phyloP scores from a whole-genome alignment of 2,329 filamentous ascomycete species.

The Epichloe festucae region DNA sequence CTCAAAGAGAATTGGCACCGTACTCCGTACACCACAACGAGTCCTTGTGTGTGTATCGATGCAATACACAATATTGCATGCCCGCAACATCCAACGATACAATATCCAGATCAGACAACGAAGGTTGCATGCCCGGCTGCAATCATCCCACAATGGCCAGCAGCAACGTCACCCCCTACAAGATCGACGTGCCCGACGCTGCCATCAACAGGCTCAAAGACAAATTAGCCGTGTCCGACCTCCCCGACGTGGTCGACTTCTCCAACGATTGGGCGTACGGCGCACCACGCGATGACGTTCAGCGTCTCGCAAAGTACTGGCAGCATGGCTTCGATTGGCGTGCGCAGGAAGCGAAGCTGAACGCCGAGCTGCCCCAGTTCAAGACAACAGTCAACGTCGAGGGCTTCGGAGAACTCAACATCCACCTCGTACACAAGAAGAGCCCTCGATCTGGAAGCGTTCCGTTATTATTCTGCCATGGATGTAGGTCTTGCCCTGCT shows the following conservation, averaged over 20 bases:
- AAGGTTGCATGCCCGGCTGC: background rate
- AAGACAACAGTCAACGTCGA: constrained; percentile 37
- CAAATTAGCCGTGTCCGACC: constrained; percentile 19
- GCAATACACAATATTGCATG: too few relatives aligned
- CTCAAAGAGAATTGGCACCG: background rate
- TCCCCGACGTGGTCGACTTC: constrained; percentile 19
- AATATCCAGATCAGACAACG: too few relatives aligned
- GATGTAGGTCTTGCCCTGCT: constrained; percentile 7
- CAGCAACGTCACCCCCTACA: constrained; percentile 18
- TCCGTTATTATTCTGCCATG: constrained; percentile 43
- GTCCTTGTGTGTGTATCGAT: too few relatives aligned
- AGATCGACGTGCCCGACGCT: constrained; percentile 20
- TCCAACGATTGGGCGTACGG: constrained; percentile 22
- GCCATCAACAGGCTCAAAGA: constrained; percentile 16
- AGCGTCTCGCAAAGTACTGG: constrained; percentile 25
- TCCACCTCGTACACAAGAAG: constrained; percentile 52
- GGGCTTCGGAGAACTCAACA: constrained; percentile 43
- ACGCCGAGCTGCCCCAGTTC: constrained; percentile 43
- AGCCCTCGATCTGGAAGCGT: constrained; percentile 39
- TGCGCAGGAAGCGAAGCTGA: constrained; percentile 42
- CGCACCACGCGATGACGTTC: constrained; percentile 18
- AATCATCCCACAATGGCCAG: background rate
- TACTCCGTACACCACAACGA: too few relatives aligned
- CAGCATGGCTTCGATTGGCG: constrained; percentile 48
- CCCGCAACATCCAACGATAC: too few relatives aligned